Conservation (phyloP, 2,329 filamentous ascomycete genomes). For the Aspergillus nomiae region DNA sequence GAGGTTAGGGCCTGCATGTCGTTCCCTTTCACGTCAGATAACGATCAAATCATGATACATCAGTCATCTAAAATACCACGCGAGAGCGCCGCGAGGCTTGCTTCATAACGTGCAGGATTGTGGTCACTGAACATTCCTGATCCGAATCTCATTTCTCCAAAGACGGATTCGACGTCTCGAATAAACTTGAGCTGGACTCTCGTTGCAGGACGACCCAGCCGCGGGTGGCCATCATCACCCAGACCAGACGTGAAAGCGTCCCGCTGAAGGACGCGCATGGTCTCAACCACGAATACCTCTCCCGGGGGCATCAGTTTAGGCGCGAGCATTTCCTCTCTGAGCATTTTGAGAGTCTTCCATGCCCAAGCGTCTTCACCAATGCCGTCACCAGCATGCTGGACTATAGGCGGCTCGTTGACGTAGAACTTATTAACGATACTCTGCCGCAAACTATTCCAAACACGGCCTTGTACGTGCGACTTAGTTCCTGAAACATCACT, state of each 20-base stretch:
- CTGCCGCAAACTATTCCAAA: constrained; percentile 67
- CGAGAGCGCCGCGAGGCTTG: constrained; percentile 63
- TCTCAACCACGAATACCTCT: constrained; percentile 74
- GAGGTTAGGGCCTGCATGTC: background rate
- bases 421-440: constrained; percentile 66
- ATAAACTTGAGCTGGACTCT: constrained; percentile 71
- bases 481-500: constrained; percentile 69
- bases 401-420: constrained; percentile 48
- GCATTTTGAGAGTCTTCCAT: constrained; percentile 64
- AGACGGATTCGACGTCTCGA: constrained; percentile 68
- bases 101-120: constrained; percentile 73
- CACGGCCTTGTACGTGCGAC: constrained; percentile 64
- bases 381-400: constrained; percentile 49
- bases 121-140: constrained; percentile 76
- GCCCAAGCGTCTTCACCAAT: constrained; percentile 70
- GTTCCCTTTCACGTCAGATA: background rate
- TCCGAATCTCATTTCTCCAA: constrained; percentile 71
- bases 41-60: constrained; percentile 13
- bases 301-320: constrained; percentile 73
- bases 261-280: constrained; percentile 65
- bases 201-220: constrained; percentile 65
- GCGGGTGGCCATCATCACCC: constrained; percentile 44
- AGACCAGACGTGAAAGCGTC: constrained; percentile 60
- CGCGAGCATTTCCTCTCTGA: constrained; percentile 69
- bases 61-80: constrained; percentile 47